phyloP scores from a whole-genome alignment of 768 basidiomycete species.

The Phanerochaete sordida region DNA sequence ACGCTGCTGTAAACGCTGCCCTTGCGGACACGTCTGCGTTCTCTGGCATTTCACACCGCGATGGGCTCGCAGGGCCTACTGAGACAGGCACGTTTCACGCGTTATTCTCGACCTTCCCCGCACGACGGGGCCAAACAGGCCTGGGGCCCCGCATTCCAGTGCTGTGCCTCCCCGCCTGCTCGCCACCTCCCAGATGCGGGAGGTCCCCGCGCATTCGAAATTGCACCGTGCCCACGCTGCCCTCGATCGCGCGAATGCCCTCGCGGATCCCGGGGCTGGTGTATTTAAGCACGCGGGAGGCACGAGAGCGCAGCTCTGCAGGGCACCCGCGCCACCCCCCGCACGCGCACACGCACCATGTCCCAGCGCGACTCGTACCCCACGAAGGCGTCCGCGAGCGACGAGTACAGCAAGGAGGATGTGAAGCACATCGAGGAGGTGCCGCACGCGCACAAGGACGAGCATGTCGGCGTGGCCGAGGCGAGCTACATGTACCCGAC shows the following conservation, averaged over 20 bases:
- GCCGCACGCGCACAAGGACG: background rate
- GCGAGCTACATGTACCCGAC: background rate
- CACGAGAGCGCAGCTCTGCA: too few species aligned
- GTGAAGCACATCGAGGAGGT: slow-evolving; percentile 3
- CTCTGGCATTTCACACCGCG: background rate
- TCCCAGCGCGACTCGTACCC: slow-evolving; percentile 5
- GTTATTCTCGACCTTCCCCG: background rate
- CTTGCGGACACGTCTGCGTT: background rate
- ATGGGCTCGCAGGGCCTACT: background rate
- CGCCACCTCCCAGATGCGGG: background rate
- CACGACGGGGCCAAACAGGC: background rate
- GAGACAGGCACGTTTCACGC: background rate
- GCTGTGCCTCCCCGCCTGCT: background rate
- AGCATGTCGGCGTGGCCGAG: background rate
- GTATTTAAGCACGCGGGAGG: background rate
- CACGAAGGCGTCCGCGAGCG: background rate
- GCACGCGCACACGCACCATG: background rate
- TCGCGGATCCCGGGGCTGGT: background rate
- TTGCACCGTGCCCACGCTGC: background rate
- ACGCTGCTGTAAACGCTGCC: background rate
- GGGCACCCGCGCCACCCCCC: background rate
- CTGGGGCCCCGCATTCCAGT: background rate
- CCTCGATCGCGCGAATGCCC: background rate
- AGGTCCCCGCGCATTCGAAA: background rate
- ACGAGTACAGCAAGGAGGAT: background rate